Evolutionary conservation across 805 yeast species (phyloP).

Genomic region (Candida khao-thaluensis): DNA sequence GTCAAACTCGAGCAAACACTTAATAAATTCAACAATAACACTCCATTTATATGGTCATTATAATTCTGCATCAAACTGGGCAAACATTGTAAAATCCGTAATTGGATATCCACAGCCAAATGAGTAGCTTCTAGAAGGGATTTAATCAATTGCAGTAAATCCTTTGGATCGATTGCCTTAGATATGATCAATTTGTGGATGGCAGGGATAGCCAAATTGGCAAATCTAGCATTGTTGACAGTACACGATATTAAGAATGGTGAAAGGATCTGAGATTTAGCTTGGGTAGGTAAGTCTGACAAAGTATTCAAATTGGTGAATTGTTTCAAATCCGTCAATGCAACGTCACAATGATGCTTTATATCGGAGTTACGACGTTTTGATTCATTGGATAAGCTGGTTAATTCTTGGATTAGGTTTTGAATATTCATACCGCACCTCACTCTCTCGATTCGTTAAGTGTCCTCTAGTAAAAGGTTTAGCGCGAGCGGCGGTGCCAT

Average conservation of each 20-base stretch:
- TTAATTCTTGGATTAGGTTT: constrained; percentile 57
- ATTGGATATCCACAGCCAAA: constrained; percentile 76
- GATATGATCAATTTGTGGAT: constrained; percentile 58
- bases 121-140: constrained; percentile 73
- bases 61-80: constrained; percentile 74
- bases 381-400: constrained; percentile 62
- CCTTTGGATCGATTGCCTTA: constrained; percentile 53
- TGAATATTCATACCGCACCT: constrained; percentile 34
- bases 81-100: constrained; percentile 78
- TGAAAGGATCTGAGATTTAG: constrained; percentile 21
- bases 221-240: constrained; percentile 71
- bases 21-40: constrained; percentile 55
- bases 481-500: too few relatives aligned
- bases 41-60: constrained; percentile 52
- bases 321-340: constrained; percentile 17
- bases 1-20: constrained; percentile 73
- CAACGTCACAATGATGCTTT: constrained; percentile 42
- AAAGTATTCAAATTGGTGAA: constrained; percentile 8
- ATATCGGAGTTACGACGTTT: constrained; percentile 72
- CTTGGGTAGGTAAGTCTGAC: constrained; percentile 21
- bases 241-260: constrained; percentile 76
- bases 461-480: too few relatives aligned
- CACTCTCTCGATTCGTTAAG: too few relatives aligned
- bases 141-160: constrained; percentile 57
- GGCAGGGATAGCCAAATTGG: constrained; percentile 69